These are phyloP conservation scores for Monosporascus sp. DNA, from an alignment of 2,329 filamentous ascomycete genomes.

Conservation along the genomic window DNA sequence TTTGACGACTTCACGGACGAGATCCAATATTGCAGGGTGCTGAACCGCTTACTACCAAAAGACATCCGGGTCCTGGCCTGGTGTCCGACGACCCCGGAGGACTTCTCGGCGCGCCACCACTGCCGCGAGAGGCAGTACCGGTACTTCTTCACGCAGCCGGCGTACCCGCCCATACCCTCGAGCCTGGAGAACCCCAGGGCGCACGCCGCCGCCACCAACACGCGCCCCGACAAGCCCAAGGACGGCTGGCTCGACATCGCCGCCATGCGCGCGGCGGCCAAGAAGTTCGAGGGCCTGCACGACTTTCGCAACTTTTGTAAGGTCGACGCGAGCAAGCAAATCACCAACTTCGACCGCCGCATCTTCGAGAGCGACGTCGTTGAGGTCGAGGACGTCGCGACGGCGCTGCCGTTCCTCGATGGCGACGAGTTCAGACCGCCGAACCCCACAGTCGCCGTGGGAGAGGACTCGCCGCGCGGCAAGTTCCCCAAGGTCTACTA, in stretches of 20 bases:
- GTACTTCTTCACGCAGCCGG: slow-evolving; percentile 97
- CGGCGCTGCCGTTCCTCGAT: slow-evolving; percentile 51
- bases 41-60: slow-evolving; percentile 82
- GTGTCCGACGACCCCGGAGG: slow-evolving; percentile 74
- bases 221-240: slow-evolving; percentile 29
- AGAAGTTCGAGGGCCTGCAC: slow-evolving; percentile 72
- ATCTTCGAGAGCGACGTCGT: slow-evolving; percentile 80
- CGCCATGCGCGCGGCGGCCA: slow-evolving; percentile 78
- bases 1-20: slow-evolving; percentile 74
- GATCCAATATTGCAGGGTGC: slow-evolving; percentile 71
- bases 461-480: slow-evolving; percentile 2
- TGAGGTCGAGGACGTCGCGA: slow-evolving; percentile 51
- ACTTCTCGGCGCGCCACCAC: slow-evolving; percentile 87
- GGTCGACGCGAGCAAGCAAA: slow-evolving; percentile 83
- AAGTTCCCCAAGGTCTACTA: slow-evolving; percentile 67
- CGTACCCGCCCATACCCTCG: slow-evolving; percentile 64
- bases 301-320: slow-evolving; percentile 99
- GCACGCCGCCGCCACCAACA: slow-evolving; percentile 7
- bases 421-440: slow-evolving; percentile 37
- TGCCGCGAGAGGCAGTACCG: slow-evolving; percentile 88
- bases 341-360: slow-evolving; percentile 71
- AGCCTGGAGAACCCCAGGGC: slow-evolving; percentile 39
- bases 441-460: slow-evolving; percentile 10
- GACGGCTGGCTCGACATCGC: slow-evolving; percentile 83
- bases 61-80: slow-evolving; percentile 91